phyloP scores from a whole-genome alignment of 495 filamentous ascomycete species.

The Entonaema liquescens region DNA sequence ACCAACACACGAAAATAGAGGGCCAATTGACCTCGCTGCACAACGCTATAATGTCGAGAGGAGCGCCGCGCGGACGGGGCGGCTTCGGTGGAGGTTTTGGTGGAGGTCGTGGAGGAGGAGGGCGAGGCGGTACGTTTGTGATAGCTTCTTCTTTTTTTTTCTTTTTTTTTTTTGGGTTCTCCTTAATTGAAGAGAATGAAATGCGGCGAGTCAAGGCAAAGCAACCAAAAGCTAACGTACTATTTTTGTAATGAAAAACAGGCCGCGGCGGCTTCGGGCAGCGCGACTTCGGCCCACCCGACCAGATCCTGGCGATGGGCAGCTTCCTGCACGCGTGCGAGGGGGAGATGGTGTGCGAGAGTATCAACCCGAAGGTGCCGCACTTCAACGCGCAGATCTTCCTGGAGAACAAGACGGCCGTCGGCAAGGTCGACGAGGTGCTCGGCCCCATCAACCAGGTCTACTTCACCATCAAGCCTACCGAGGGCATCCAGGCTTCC shows the following conservation, averaged over 20 bases:
- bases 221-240: too few species aligned
- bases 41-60: constrained; percentile 45
- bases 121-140: constrained; percentile 36
- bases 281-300: constrained; percentile 64
- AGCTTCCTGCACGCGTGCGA: constrained; percentile 92
- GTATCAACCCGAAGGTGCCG: constrained; percentile 91
- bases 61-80: constrained; percentile 48
- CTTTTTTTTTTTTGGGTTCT: not conserved
- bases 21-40: constrained; percentile 22
- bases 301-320: constrained; percentile 78
- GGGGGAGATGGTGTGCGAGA: constrained; percentile 95
- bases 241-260: constrained; percentile 13
- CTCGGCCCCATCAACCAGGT: constrained; percentile 95
- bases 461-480: constrained; percentile 96
- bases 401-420: constrained; percentile 94
- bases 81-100: constrained; percentile 43
- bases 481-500: constrained; percentile 91
- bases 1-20: too few species aligned
- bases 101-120: constrained; percentile 32
- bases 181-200: too few species aligned
- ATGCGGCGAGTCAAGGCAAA: too few species aligned
- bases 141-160: not conserved
- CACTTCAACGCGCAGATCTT: constrained; percentile 99
- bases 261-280: constrained; percentile 64
- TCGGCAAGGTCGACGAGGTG: constrained; percentile 95